Conservation (phyloP, 345 rosid genomes). For the Bruguiera parviflora region DNA sequence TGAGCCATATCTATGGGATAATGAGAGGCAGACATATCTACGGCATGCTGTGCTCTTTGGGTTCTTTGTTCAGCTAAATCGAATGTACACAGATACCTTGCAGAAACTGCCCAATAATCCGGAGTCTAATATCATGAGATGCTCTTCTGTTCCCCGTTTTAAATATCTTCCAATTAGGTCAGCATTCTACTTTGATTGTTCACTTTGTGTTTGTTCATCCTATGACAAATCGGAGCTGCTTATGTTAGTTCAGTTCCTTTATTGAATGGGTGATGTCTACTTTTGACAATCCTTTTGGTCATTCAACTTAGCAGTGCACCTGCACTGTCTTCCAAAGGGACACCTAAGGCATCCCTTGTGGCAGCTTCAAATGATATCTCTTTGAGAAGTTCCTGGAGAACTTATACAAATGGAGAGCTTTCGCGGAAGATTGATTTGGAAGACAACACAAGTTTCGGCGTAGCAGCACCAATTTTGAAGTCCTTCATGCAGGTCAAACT, state of each 20-base stretch:
- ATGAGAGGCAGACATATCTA: conserved; percentile 82
- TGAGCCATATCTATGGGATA: conserved; percentile 94
- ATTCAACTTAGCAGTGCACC: conserved; percentile 53
- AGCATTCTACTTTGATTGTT: not conserved
- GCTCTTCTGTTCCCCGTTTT: conserved; percentile 90
- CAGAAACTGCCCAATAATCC: conserved; percentile 92
- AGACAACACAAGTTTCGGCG: conserved; percentile 64
- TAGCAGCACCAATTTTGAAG: conserved; percentile 81
- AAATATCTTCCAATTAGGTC: conserved; percentile 97
- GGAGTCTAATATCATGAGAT: conserved; percentile 92
- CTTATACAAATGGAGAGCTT: conserved; percentile 65
- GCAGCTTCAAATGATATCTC: conserved; percentile 49
- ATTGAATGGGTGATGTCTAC: not conserved
- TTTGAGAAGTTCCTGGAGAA: conserved; percentile 59
- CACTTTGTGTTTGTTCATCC: not conserved
- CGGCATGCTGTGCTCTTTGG: conserved; percentile 97
- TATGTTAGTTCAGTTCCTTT: not conserved
- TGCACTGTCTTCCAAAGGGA: conserved; percentile 73
- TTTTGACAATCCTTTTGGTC: not conserved
- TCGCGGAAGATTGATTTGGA: conserved; percentile 62
- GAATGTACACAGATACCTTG: conserved; percentile 75
- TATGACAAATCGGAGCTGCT: not conserved
- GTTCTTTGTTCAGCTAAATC: conserved; percentile 93
- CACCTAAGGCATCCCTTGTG: conserved; percentile 49
- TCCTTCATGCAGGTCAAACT: conserved; percentile 83